Percentiles rank a stretch among this genome's conserved stretches.
Evolutionary conservation across 139 green algal genomes (phyloP).

Genomic region (Haematococcus sp.): DNA sequence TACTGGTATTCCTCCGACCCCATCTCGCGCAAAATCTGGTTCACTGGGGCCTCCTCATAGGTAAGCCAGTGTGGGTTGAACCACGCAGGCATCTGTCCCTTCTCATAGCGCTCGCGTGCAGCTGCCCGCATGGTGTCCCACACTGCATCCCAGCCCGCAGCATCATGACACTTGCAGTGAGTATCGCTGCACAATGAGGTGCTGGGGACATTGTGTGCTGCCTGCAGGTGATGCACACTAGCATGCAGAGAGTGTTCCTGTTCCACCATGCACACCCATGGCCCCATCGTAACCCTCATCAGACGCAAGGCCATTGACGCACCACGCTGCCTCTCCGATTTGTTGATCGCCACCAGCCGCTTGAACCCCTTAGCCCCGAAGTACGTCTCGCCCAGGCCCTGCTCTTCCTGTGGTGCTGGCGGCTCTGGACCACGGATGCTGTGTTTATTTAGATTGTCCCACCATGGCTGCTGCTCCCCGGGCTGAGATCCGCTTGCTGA

Average conservation of each 20-base stretch:
- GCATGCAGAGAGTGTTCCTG: no score
- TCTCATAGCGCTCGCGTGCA: slow-evolving; percentile 28
- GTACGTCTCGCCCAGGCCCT: not conserved
- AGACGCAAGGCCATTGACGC: not conserved
- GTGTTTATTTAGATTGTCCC: slow-evolving; percentile 2
- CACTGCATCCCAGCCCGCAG: slow-evolving; percentile 23
- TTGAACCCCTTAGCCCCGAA: not conserved
- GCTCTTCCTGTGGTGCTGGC: not conserved
- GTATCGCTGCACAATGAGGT: no score
- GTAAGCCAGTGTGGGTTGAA: slow-evolving; percentile 45
- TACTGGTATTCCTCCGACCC: slow-evolving; percentile 17
- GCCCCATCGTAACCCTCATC: no score
- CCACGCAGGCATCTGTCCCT: slow-evolving; percentile 45
- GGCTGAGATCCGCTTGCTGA: no score
- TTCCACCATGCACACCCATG: no score
- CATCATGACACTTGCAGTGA: no score
- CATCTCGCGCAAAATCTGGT: slow-evolving; percentile 25
- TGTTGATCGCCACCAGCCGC: not conserved
- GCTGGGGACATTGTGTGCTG: no score
- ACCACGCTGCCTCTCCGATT: not conserved
- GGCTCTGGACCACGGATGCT: slow-evolving; percentile 1
- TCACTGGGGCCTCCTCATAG: slow-evolving; percentile 43
- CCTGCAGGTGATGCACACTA: no score
- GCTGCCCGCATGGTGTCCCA: slow-evolving; percentile 47
- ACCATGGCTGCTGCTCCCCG: not conserved